phyloP scores from a whole-genome alignment of 495 filamentous ascomycete genomes.

The Cryomyces minteri region DNA sequence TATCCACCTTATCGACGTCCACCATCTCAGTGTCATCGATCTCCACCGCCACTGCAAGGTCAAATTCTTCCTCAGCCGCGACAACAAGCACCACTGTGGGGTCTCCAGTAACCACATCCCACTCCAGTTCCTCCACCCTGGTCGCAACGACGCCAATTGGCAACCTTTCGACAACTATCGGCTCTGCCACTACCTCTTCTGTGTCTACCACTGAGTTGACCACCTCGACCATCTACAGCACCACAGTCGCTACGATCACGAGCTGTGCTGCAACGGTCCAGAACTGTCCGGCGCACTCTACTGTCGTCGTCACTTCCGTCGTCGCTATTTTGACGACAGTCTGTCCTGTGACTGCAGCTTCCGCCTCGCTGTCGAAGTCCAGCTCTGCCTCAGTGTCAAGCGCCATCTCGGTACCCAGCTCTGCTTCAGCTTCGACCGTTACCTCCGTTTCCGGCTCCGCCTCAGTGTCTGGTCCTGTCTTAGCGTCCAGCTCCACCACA shows the following conservation, averaged over 20 bases:
- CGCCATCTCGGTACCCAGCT: not conserved
- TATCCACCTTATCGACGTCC: not conserved
- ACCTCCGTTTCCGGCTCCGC: constrained; percentile 17
- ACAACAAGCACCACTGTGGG: not conserved
- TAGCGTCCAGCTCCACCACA: constrained; percentile 7
- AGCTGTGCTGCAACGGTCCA: constrained; percentile 8
- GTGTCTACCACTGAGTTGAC: constrained; percentile 9
- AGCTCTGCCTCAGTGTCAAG: not conserved
- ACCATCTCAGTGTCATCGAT: not conserved
- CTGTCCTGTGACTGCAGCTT: not conserved
- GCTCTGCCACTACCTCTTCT: constrained; percentile 7
- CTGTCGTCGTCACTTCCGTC: not conserved
- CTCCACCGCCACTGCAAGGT: not conserved
- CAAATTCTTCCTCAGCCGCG: not conserved
- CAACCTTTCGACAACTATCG: constrained; percentile 5
- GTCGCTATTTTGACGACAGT: not conserved
- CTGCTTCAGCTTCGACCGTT: constrained; percentile 9
- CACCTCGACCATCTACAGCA: constrained; percentile 20
- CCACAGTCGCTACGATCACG: constrained; percentile 16
- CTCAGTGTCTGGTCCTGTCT: constrained; percentile 6
- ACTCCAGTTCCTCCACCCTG: too few species aligned
- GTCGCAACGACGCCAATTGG: too few species aligned
- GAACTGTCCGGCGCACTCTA: constrained; percentile 18
- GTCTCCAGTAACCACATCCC: constrained; percentile 1
- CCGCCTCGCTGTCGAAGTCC: not conserved